phyloP scores from a whole-genome alignment of 208 protist species.

The Trypanosoma lewisi region DNA sequence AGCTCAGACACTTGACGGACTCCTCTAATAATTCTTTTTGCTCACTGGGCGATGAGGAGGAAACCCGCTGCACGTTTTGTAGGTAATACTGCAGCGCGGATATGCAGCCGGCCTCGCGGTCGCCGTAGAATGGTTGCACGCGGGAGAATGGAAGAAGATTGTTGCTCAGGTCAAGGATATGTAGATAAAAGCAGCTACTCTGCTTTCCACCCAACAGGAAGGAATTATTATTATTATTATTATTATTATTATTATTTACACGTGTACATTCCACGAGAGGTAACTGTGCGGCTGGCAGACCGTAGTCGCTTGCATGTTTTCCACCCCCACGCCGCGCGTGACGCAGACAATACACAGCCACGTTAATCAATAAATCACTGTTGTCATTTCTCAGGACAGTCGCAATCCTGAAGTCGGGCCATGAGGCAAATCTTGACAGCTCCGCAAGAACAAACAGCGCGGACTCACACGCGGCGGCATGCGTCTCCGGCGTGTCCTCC shows the following conservation, averaged over 20 bases:
- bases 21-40: conserved; percentile 18
- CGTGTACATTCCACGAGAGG: conserved; percentile 7
- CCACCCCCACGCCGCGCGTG: conserved; percentile 24
- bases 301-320: conserved; percentile 13
- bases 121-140: conserved; percentile 14
- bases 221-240: conserved; percentile 1
- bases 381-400: conserved; percentile 29
- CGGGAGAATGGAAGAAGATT: conserved; percentile 15
- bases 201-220: conserved; percentile 8
- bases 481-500: conserved; percentile 41
- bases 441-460: conserved; percentile 51
- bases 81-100: conserved; percentile 22
- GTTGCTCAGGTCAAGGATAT: conserved; percentile 52
- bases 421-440: conserved; percentile 37
- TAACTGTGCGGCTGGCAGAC: conserved; percentile 19
- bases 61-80: conserved; percentile 19
- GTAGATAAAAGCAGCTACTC: conserved; percentile 30
- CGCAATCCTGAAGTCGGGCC: conserved; percentile 20
- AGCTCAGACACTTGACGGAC: conserved; percentile 23
- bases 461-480: conserved; percentile 54
- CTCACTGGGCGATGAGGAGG: neutral
- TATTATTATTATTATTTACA: conserved; percentile 6
- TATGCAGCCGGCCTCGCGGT: conserved; percentile 14
- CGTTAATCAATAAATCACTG: conserved; percentile 38
- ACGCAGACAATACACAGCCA: conserved; percentile 61